Evolutionary conservation across 306 rosid genomes (phyloP), one percentile per base, ranked within the genome.

Genomic region (Vigna angularis): DNA sequence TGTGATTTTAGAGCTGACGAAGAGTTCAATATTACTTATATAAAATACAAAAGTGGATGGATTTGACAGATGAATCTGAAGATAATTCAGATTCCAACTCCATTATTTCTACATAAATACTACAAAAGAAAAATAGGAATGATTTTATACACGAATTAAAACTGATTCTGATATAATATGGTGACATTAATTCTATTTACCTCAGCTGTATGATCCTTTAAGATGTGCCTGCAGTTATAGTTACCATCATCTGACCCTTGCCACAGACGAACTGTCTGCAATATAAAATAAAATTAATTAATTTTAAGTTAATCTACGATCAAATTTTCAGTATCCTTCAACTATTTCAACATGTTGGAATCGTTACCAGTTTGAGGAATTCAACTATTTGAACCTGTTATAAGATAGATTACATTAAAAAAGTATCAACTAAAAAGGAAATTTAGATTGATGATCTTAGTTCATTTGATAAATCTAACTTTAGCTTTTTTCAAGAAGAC

Each of bases 211-310:
- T 96, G 99, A 84, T 96, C 99, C 81, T 79, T 90, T 80, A 96
- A 78, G 73, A 89, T 74, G 69, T 96, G 98, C 24, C 81, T 84
- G 81, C 99, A 93, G 83, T 74, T 85, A 59, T 93, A 96, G 85
- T 71, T 83, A 69, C 97, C 98, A 77, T 89, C 96, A 76, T 91
- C 91, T 70, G 97, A 85, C 32, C 80, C 87, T 90, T 93, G 94
- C 99, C 99, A 96, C 72, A 91, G 66, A 22, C 99, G 98, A 56
- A 96, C 98, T 9, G 99, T 91, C 99, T 96, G 89, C 83, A 85
- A 77, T 50, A 66, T 49, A 15, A 75, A 79, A 51, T 51, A 38
- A 45, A 80, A 40, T 15, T n/a, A n/a, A n/a, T n/a, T n/a, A n/a
- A n/a, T n/a, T n/a, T n/a, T n/a, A n/a, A n/a, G n/a, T n/a, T n/a